phyloP scores from a whole-genome alignment of 2,329 filamentous ascomycete species.

The Epichloe gansuensis region DNA sequence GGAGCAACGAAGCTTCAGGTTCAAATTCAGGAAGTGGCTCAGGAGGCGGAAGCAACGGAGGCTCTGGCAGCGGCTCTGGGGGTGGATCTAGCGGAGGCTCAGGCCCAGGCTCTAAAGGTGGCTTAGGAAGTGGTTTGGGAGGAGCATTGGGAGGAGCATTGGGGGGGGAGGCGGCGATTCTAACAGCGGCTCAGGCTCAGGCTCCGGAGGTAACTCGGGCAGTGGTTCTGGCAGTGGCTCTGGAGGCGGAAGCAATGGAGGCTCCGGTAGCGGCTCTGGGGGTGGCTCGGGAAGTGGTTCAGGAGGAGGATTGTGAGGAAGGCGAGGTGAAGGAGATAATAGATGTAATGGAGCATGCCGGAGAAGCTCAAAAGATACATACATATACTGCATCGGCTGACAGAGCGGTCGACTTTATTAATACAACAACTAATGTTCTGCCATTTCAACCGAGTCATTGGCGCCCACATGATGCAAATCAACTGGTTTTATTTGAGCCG shows the following conservation, averaged over 20 bases:
- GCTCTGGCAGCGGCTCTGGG: background rate
- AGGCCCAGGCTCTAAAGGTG: background rate
- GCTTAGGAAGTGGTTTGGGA: background rate
- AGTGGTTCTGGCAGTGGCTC: background rate
- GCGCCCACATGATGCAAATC: no score
- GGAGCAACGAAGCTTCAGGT: background rate
- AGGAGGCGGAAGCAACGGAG: background rate
- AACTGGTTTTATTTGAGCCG: no score
- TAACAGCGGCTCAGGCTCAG: background rate
- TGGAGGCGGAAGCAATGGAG: background rate
- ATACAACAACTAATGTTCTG: no score
- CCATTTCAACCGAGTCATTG: no score
- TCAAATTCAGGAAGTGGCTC: background rate
- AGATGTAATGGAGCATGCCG: background rate
- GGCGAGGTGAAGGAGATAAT: no score
- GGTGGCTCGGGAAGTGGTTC: background rate
- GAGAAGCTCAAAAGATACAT: background rate
- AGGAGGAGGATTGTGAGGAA: background rate
- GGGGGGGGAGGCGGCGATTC: no score
- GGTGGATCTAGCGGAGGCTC: background rate
- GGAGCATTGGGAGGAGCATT: background rate
- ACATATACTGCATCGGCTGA: no score
- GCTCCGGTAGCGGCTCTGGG: background rate
- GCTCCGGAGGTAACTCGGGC: background rate
- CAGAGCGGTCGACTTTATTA: no score